phyloP scores from a whole-genome alignment of 2,329 filamentous ascomycete genomes.

The Sclerotinia sclerotiorum region DNA sequence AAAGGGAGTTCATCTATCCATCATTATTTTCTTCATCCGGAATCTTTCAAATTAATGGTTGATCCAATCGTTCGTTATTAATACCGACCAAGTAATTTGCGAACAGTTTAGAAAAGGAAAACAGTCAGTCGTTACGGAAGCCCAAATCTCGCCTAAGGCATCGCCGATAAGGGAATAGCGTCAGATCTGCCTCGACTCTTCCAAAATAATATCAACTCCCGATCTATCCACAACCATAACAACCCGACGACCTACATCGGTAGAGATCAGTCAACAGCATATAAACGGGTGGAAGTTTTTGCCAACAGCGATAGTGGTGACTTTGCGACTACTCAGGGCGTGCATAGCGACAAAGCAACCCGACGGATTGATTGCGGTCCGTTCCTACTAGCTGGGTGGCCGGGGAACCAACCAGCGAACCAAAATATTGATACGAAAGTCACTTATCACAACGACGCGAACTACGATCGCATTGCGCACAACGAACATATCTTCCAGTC shows the following conservation, averaged over 20 bases:
- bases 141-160: conserved; percentile 7
- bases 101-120: background rate
- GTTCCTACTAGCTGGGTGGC: conserved; percentile 17
- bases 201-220: conserved; percentile 21
- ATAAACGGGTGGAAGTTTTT: background rate
- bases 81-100: background rate
- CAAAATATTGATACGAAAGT: conserved; percentile 16
- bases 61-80: background rate
- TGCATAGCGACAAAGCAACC: conserved; percentile 13
- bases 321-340: background rate
- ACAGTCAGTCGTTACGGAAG: conserved; percentile 1
- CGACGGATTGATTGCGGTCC: conserved; percentile 22
- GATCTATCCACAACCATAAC: conserved; percentile 12
- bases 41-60: background rate
- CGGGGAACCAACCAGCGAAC: conserved; percentile 18
- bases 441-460: conserved; percentile 16
- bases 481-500: background rate
- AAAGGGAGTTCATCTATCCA: background rate
- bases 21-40: background rate
- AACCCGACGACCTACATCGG: conserved; percentile 14
- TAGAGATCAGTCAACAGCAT: conserved; percentile 15
- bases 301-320: background rate
- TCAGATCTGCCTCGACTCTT: conserved; percentile 20
- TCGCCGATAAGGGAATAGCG: conserved; percentile 25
- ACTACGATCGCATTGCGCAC: conserved; percentile 22